Base-by-base conservation (phyloP, 1,284 basidiomycete genomes). In the Amylostereum areolatum region DNA sequence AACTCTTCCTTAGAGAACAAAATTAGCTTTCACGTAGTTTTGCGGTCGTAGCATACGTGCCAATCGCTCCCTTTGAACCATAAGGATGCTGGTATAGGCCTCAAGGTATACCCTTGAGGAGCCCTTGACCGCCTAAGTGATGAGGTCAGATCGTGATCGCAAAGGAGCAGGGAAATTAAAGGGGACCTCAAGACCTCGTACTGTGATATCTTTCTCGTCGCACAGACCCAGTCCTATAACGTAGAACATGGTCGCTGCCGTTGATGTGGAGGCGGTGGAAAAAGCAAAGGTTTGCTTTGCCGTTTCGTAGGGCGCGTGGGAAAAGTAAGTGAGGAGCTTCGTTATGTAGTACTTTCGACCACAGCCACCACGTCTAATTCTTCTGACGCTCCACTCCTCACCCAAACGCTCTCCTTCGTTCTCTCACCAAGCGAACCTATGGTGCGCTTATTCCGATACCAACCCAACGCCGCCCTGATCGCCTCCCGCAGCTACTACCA, bases 181-280 rank as follows among this genome's bases (percentile, higher is more conserved):
- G 56, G 71, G 53, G 59, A 87, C 92, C 75, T 97, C 89, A 36
- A 98, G 73, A 0, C 97, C 96, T 39, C 92, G 83, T 30, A 99
- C 68, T 1, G 95, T 96, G 59, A 99, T 93, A 66, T 99, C 97
- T 62, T 89, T 89, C 68, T 98, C 96, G 69, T 98, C 95, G 53
- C 83, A 89, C 48, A 97, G 78, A 5, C 93, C 94, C 0, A 97
- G 75, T 1, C 94, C 94, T 51, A 97, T 83, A 52, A 97, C 80
- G 67, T 91, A 96, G 66, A 97, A 87, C 94, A 97, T 97, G 10
- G 28, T 36, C 8, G 48, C 10, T 9, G 52, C 2, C 18, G 18
- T 18, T 18, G 18, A 18, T 18, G 18, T 18, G 18, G 18, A 18
- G 18, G 18, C 18, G 18, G 18, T 18, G 18, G 18, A 18, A 18